Evolutionary conservation across 2,329 filamentous ascomycete genomes (phyloP), one percentile per base, ranked within the genome.

Genomic region (Penicillium digitatum): DNA sequence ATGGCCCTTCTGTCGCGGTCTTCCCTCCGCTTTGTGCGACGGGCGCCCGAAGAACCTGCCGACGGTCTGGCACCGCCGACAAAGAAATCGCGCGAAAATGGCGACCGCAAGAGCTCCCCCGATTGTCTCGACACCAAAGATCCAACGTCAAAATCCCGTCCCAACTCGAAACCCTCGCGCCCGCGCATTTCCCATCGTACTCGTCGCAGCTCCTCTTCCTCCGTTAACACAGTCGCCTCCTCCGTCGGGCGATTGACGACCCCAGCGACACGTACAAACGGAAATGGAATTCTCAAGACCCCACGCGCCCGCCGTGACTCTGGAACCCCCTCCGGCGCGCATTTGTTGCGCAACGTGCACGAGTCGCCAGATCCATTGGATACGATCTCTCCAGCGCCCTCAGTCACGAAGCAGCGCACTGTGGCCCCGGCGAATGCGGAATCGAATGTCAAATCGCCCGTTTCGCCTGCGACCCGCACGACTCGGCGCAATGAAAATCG

Each of bases 1-100:
- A 73, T 73, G 71, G 66, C 68, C 51, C 60, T 69, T 58, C 66
- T 68, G 62, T 69, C 69, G 62, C 67, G 66, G 61, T 60, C 69
- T 5, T 68, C 68, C 38, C 62, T 70, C 57, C 69, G 69, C 61
- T 64, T 67, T 54, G 60, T 69, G 66, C 69, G 68, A 71, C 68
- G 61, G 59, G 63, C 64, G 32, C 54, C 59, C 51, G 60, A 66
- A 56, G 55, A 58, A 51, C 56, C 60, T 48, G 55, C 60, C 54
- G 53, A 60, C 44, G 29, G 48, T 43, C 48, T 27, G 27, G 56
- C 61, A 35, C 62, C 67, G 38, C 65, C 67, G 32, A 54, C 64
- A 45, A 69, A 70, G 55, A 64, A 64, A 42, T 61, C 62, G 60
- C 61, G 67, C 14, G 60, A 63, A 35, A 58, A 53, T 49, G 35